phyloP scores from a whole-genome alignment of 805 yeast genomes.

The Ogataea pini region DNA sequence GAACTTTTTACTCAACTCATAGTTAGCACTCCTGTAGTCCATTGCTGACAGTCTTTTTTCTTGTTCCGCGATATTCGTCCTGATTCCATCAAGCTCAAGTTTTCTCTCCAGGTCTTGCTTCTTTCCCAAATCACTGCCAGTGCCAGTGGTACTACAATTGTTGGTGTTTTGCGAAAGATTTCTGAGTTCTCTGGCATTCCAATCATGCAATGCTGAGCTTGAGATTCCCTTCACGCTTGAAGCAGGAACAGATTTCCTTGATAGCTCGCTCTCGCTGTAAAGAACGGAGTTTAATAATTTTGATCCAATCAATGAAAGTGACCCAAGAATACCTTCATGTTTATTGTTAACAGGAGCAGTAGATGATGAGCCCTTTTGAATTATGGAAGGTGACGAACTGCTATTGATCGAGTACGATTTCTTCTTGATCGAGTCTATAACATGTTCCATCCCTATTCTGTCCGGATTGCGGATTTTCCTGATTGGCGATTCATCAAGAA shows the following conservation, averaged over 20 bases:
- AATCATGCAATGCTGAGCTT: conserved; percentile 3
- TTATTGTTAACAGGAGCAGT: conserved; percentile 7
- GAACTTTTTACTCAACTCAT: conserved; percentile 12
- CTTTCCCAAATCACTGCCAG: neutral
- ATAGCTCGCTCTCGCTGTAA: conserved; percentile 27
- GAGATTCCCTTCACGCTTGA: neutral
- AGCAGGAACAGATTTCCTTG: neutral
- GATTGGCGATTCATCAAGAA: conserved; percentile 34
- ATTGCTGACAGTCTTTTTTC: neutral
- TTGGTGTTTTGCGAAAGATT: neutral
- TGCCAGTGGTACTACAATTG: neutral
- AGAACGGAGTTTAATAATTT: conserved; percentile 30
- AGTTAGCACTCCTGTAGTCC: neutral
- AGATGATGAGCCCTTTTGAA: neutral
- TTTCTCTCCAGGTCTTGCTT: neutral
- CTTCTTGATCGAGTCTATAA: conserved; percentile 21
- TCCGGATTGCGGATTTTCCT: conserved; percentile 17
- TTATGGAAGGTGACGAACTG: conserved; percentile 3
- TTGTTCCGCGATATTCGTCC: neutral
- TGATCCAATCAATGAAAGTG: conserved; percentile 32
- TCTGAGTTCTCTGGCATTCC: conserved; percentile 4
- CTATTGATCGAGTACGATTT: conserved; percentile 13
- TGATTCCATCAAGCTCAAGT: conserved; percentile 1
- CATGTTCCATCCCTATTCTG: conserved; percentile 20
- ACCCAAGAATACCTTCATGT: conserved; percentile 26